Evolutionary conservation across 2,329 filamentous ascomycete genomes (phyloP).

Genomic region (Epichloe elymi): DNA sequence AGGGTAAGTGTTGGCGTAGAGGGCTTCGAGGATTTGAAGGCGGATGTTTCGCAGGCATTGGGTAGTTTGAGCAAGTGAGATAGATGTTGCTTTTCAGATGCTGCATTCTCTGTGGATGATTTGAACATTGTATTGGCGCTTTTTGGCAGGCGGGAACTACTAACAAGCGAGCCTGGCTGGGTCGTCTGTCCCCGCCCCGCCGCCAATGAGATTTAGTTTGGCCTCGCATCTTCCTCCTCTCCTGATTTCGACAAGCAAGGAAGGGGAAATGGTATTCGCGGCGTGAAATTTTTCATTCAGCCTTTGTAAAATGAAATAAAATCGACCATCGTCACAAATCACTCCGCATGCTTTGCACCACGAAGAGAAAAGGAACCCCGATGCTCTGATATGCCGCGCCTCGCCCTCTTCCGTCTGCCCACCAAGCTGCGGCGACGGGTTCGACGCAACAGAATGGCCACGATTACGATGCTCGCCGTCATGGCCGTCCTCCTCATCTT

Average conservation of each 20-base stretch:
- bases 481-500: conserved; percentile 23
- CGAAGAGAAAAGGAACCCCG: background rate
- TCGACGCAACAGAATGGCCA: conserved; percentile 45
- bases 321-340: too few species aligned
- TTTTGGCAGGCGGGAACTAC: background rate
- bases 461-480: conserved; percentile 29
- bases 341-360: too few species aligned
- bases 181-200: background rate
- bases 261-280: background rate
- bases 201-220: background rate
- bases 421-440: conserved; percentile 43
- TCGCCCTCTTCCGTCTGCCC: conserved; percentile 40
- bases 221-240: background rate
- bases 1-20: conserved; percentile 81
- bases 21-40: conserved; percentile 68
- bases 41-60: conserved; percentile 59
- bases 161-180: too few species aligned
- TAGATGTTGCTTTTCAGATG: background rate
- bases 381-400: conserved; percentile 21
- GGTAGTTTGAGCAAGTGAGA: conserved; percentile 30
- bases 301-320: too few species aligned
- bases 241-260: background rate
- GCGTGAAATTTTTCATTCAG: too few species aligned
- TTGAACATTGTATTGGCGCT: too few species aligned
- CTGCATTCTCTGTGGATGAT: too few species aligned